Evolutionary conservation across 1,139 yeast species (phyloP).

Genomic region (Taphrina communis): DNA sequence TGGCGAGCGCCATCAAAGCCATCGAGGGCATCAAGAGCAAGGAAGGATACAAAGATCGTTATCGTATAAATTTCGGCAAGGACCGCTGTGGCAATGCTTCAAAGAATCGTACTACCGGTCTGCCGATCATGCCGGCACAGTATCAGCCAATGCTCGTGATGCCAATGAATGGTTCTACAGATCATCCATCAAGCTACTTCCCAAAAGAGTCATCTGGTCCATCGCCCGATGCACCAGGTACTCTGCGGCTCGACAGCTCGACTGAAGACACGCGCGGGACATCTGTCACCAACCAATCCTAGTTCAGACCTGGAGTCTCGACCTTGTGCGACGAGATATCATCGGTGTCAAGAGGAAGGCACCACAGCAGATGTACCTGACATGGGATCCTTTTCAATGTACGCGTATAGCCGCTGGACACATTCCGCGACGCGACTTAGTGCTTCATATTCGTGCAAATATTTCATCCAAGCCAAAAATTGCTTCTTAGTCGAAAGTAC

Average conservation of each 20-base stretch:
- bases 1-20: constrained; percentile 84
- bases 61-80: constrained; percentile 85
- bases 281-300: background rate
- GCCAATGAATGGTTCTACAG: background rate
- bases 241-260: background rate
- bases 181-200: constrained; percentile 12
- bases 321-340: background rate
- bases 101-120: constrained; percentile 2
- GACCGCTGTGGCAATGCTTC: constrained; percentile 65
- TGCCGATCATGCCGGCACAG: constrained; percentile 12
- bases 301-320: background rate
- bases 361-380: no score
- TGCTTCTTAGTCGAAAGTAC: background rate
- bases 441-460: constrained; percentile 1
- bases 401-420: no score
- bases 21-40: constrained; percentile 67
- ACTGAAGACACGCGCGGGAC: background rate
- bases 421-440: no score
- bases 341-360: no score
- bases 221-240: background rate
- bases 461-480: background rate
- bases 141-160: constrained; percentile 13
- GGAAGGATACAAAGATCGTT: constrained; percentile 54
- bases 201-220: constrained; percentile 3
- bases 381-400: no score